Evolutionary conservation across 352 stramenopile genomes (phyloP).

Genomic region (Phytopythium chamaehyphon): DNA sequence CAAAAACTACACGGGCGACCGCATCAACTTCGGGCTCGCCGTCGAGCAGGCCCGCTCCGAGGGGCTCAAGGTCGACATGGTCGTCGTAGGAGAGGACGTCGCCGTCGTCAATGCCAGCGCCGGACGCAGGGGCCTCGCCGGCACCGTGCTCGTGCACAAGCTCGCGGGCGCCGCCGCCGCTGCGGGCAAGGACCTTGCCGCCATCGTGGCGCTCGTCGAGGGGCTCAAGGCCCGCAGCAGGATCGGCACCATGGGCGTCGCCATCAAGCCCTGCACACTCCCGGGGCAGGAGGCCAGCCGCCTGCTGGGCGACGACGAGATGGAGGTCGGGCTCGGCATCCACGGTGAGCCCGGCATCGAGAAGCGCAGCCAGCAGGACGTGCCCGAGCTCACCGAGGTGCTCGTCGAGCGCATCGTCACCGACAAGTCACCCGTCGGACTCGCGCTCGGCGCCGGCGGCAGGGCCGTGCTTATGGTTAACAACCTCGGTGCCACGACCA

Average conservation of each 20-base stretch:
- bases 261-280: slow-evolving; percentile 93
- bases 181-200: slow-evolving; percentile 72
- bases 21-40: slow-evolving; percentile 98
- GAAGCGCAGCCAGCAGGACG: slow-evolving; percentile 52
- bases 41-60: slow-evolving; percentile 94
- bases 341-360: slow-evolving; percentile 90
- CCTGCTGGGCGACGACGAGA: slow-evolving; percentile 52
- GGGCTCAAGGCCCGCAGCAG: slow-evolving; percentile 44
- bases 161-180: slow-evolving; percentile 89
- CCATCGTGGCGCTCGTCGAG: slow-evolving; percentile 64
- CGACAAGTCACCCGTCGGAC: slow-evolving; percentile 26
- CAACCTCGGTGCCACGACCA: slow-evolving; percentile 93
- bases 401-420: slow-evolving; percentile 53
- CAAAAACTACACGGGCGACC: slow-evolving; percentile 99
- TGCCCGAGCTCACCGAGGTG: slow-evolving; percentile 40
- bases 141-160: slow-evolving; percentile 97
- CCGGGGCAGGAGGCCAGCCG: slow-evolving; percentile 82
- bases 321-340: slow-evolving; percentile 96
- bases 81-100: slow-evolving; percentile 95
- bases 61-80: slow-evolving; percentile 90
- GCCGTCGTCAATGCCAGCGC: slow-evolving; percentile 92
- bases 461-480: slow-evolving; percentile 92
- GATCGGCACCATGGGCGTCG: slow-evolving; percentile 93
- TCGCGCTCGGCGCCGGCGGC: slow-evolving; percentile 30
- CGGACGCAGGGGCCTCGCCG: slow-evolving; percentile 94